phyloP scores from a whole-genome alignment of 2,329 filamentous ascomycete species.

The Xylaria sp. region DNA sequence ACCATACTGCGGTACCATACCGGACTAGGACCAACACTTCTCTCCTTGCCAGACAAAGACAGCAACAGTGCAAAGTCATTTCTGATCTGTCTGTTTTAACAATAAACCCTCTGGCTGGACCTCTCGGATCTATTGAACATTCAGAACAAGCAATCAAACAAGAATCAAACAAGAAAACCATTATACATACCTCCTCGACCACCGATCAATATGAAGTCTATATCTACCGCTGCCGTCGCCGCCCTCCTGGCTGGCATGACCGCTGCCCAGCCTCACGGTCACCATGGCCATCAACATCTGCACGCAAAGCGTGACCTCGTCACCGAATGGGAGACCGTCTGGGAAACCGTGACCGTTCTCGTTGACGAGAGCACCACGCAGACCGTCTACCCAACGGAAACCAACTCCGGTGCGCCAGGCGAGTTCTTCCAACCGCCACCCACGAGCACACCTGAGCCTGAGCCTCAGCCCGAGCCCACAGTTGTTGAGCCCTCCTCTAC shows the following conservation, averaged over 20 bases:
- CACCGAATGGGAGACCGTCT: conserved; percentile 58
- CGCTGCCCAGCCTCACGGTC: conserved; percentile 61
- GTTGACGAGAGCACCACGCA: conserved; percentile 61
- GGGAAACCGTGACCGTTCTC: conserved; percentile 63
- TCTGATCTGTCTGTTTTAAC: conserved; percentile 33
- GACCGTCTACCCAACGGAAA: conserved; percentile 51
- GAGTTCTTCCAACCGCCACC: conserved; percentile 50
- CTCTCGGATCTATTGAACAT: conserved; percentile 26
- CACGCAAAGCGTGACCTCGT: conserved; percentile 56
- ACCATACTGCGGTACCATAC: conserved; percentile 1
- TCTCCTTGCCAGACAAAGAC: conserved; percentile 24
- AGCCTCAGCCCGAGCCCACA: conserved; percentile 38
- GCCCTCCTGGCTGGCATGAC: conserved; percentile 57
- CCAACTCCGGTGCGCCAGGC: conserved; percentile 38
- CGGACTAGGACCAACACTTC: neutral
- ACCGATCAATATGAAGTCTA: conserved; percentile 57
- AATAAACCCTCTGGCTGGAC: conserved; percentile 45
- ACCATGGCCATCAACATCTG: conserved; percentile 53
- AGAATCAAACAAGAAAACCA: conserved; percentile 32
- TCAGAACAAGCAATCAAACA: conserved; percentile 17
- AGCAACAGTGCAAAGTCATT: conserved; percentile 26
- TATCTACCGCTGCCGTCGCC: conserved; percentile 53
- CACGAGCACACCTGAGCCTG: conserved; percentile 30
- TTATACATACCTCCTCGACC: conserved; percentile 26
- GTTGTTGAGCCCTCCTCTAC: conserved; percentile 23